Evolutionary conservation across 768 basidiomycete species (phyloP).

Genomic region (Kwoniella sp.): DNA sequence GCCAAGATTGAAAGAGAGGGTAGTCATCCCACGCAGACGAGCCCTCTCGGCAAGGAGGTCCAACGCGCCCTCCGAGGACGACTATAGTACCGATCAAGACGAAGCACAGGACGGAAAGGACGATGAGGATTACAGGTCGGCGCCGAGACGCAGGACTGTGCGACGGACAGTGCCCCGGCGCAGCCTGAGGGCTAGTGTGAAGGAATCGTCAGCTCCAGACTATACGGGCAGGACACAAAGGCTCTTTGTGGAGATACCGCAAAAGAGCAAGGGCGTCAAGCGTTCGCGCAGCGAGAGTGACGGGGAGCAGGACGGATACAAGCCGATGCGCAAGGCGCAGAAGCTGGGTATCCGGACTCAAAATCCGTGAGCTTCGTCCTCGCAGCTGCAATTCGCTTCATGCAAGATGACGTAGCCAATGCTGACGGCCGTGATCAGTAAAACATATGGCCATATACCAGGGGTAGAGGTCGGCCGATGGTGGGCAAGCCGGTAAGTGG

Average conservation of each 20-base stretch:
- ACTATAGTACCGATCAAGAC: too few species aligned
- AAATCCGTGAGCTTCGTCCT: constrained; percentile 39
- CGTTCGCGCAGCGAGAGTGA: background rate
- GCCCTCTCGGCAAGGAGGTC: too few species aligned
- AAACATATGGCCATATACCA: constrained; percentile 74
- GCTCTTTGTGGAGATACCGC: background rate
- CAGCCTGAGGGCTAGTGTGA: constrained; percentile 11
- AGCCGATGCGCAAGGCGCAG: constrained; percentile 38
- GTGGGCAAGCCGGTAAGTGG: constrained; percentile 66
- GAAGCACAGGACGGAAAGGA: too few species aligned
- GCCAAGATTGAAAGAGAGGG: background rate
- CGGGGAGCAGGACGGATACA: constrained; percentile 32
- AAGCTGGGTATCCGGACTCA: constrained; percentile 42
- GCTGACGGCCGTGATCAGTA: constrained; percentile 45
- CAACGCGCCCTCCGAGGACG: too few species aligned
- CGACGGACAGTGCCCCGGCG: too few species aligned
- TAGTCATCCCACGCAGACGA: too few species aligned
- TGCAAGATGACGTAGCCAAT: constrained; percentile 1
- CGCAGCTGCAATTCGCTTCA: constrained; percentile 1
- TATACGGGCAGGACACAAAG: constrained; percentile 1
- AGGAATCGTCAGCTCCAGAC: background rate
- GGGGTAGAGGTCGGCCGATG: constrained; percentile 72
- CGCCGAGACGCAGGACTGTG: too few species aligned
- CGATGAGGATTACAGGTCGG: too few species aligned
- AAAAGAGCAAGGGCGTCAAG: background rate